These are phyloP conservation scores for Syncephalis plumigaleata DNA, from an alignment of 371 early-diverging fungal genomes.

Conservation along the genomic window DNA sequence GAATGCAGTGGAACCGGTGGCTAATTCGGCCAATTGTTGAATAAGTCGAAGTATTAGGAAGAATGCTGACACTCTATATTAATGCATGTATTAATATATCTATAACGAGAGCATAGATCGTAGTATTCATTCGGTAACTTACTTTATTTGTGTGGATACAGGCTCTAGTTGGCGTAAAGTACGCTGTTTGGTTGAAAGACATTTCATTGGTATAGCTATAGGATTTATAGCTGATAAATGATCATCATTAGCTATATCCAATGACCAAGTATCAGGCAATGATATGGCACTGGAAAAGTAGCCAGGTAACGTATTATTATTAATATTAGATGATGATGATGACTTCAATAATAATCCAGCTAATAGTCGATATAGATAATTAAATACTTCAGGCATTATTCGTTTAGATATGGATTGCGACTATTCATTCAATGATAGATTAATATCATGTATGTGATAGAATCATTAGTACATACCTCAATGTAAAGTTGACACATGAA, in stretches of 20 bases:
- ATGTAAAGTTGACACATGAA: conserved; percentile 47
- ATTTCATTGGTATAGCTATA: too few relatives aligned
- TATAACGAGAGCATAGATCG: too few relatives aligned
- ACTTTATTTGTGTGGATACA: too few relatives aligned
- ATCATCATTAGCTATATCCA: background rate
- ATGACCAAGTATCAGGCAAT: background rate
- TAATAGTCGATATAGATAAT: conserved; percentile 19
- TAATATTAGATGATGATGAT: too few relatives aligned
- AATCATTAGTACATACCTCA: conserved; percentile 22
- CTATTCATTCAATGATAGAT: conserved; percentile 12
- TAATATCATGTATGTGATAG: background rate
- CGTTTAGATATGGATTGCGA: conserved; percentile 59
- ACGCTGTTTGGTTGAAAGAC: too few relatives aligned
- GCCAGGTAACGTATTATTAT: too few relatives aligned
- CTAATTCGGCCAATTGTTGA: conserved; percentile 27
- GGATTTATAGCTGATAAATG: too few relatives aligned
- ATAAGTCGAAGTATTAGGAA: conserved; percentile 23
- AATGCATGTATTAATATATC: too few relatives aligned
- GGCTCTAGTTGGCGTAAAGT: too few relatives aligned
- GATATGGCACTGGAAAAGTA: too few relatives aligned
- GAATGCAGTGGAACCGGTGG: conserved; percentile 33
- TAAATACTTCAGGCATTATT: conserved; percentile 66
- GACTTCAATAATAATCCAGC: too few relatives aligned
- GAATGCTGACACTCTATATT: conserved; percentile 17
- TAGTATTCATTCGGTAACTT: too few relatives aligned